phyloP scores from a whole-genome alignment of 75 land plant genomes.

The Pinus taeda region DNA sequence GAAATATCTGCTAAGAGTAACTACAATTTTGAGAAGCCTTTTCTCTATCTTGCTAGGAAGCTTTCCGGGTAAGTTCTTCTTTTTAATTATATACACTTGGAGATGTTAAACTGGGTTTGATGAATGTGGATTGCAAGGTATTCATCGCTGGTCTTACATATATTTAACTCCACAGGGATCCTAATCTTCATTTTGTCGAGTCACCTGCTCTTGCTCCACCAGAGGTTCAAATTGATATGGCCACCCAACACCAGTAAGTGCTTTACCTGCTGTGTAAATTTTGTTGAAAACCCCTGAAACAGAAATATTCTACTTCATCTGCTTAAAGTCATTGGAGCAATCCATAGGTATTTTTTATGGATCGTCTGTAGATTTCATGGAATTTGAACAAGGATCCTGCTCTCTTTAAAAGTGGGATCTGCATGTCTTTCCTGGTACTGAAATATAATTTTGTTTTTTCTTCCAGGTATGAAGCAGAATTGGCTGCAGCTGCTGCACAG shows the following conservation, averaged over 20 bases:
- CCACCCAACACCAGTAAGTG: conserved; percentile 22
- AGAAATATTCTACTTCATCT: too few species aligned
- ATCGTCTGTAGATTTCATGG: background rate
- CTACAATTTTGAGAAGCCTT: conserved; percentile 36
- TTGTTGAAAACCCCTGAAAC: background rate
- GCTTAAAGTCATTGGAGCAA: too few species aligned
- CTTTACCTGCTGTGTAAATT: too few species aligned
- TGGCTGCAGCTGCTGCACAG: conserved; percentile 46
- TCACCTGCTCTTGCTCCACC: conserved; percentile 43
- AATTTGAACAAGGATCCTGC: background rate
- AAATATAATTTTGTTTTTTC: background rate
- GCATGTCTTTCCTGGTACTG: background rate
- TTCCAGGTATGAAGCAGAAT: conserved; percentile 66
- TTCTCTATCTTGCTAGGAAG: conserved; percentile 30
- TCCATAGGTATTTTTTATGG: background rate
- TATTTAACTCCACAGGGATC: conserved; percentile 19
- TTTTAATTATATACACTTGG: background rate
- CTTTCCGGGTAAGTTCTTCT: conserved; percentile 15
- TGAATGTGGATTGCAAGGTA: background rate
- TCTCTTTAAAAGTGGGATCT: background rate
- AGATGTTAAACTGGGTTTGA: background rate
- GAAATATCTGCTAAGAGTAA: conserved; percentile 38
- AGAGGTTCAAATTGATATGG: conserved; percentile 35
- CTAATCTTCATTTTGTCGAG: conserved; percentile 41
- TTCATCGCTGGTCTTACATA: background rate